Base-by-base conservation (phyloP, 208 protist genomes). In the Acanthamoeba culbertsoni region DNA sequence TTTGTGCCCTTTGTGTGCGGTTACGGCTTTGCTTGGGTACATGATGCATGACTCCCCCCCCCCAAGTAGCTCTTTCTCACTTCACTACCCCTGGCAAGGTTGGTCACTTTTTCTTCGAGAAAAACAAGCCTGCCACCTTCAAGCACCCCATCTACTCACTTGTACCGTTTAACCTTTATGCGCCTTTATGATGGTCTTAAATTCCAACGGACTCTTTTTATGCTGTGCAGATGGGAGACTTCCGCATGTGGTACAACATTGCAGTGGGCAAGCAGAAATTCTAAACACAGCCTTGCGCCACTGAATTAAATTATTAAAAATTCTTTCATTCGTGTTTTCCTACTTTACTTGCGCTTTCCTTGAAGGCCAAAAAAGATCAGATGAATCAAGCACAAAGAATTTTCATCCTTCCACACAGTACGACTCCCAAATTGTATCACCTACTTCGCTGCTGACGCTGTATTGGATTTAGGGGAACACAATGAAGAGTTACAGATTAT, bases 91-190 rank as follows among this genome's bases (percentile, higher is more conserved):
- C 51, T 59, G 23, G 14, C 51, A 88, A 86, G 88, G 55, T 77
- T 20, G 95, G 95, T 10, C 95, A 96, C 59, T 96, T 94, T 42
- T 96, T 96, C 75, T 91, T 96, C 20, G 53, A 96, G 71, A 95
- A 96, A 37, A 96, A 96, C 37, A 95, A 94, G 43, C 95, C 95
- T 62, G 95, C 95, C 7, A 95, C 95, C 0, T 96, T 96, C 55
- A 96, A 95, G 84, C 86, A 96, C 62, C 95, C 95, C 43, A 53
- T 79, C 23, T 94, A 65, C 35, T 79, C 71, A 40, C 40, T 79
- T 23, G 71, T 79, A 79, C 40, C n/a, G n/a, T n/a, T n/a, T n/a
- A n/a, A n/a, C n/a, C n/a, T n/a, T n/a, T n/a, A n/a, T n/a, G n/a
- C n/a, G n/a, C n/a, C n/a, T n/a, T n/a, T n/a, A n/a, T n/a, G n/a